Conservation (phyloP, 495 filamentous ascomycete genomes). For the Margaritispora aquatica region DNA sequence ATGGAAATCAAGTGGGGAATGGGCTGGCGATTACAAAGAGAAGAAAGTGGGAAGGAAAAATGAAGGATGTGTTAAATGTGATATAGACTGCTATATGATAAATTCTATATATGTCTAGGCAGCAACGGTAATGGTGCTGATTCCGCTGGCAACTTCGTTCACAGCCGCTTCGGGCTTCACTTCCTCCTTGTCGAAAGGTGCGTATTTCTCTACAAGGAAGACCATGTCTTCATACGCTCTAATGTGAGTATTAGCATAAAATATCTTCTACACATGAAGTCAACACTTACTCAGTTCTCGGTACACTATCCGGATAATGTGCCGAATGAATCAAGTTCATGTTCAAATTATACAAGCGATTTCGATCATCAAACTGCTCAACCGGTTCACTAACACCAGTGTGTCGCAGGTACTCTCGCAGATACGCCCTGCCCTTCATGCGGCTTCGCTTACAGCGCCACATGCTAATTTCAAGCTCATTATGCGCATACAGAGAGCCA, state of each 20-base stretch:
- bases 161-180: neutral
- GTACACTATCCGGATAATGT: conserved; percentile 27
- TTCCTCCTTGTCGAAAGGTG: neutral
- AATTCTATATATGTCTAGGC: too few species aligned
- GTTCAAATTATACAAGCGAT: conserved; percentile 31
- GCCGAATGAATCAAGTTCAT: conserved; percentile 29
- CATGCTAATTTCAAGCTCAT: conserved; percentile 39
- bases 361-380: conserved; percentile 29
- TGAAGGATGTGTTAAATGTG: neutral
- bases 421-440: conserved; percentile 6
- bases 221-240: neutral
- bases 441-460: conserved; percentile 21
- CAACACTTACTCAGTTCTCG: conserved; percentile 28
- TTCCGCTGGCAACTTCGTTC: too few species aligned
- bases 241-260: too few species aligned
- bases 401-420: conserved; percentile 23
- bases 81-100: too few species aligned
- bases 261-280: too few species aligned
- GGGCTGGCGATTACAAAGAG: neutral
- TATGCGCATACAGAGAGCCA: conserved; percentile 41
- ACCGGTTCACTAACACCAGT: conserved; percentile 17
- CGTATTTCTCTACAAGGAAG: neutral
- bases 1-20: neutral
- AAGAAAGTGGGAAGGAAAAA: neutral
- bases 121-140: neutral